Percentiles rank a stretch among this genome's conserved stretches.
Evolutionary conservation across 169 alveolate genomes (phyloP).

Genomic region (Cryptosporidium sp.): DNA sequence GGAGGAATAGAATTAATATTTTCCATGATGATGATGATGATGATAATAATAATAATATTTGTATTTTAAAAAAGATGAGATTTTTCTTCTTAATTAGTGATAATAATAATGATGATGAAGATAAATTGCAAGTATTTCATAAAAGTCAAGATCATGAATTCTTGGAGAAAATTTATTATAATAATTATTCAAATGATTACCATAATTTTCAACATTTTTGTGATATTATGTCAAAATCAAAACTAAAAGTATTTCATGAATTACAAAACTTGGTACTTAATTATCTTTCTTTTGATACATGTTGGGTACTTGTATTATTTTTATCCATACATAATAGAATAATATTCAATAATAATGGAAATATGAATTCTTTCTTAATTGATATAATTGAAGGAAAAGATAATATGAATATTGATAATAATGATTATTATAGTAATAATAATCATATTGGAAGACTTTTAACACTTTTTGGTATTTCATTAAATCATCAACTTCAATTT

Average conservation of each 20-base stretch:
- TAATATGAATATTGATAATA: neutral
- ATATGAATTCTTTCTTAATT: neutral
- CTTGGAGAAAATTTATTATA: constrained; percentile 16
- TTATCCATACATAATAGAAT: constrained; percentile 23
- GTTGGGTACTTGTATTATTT: constrained; percentile 34
- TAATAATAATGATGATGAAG: neutral
- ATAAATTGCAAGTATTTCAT: neutral
- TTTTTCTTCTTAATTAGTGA: constrained; percentile 9
- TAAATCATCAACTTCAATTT: constrained; percentile 3
- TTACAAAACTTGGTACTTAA: constrained; percentile 2
- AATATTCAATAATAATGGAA: constrained; percentile 24
- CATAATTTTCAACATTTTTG: neutral
- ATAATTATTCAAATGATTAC: constrained; percentile 9
- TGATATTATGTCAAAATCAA: neutral
- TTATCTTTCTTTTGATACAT: constrained; percentile 18
- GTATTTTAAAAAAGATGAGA: neutral
- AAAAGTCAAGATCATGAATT: constrained; percentile 21
- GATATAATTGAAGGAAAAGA: neutral
- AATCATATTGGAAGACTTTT: neutral
- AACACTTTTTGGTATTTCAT: constrained; percentile 4
- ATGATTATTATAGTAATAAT: no score
- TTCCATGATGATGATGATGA: neutral
- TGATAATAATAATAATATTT: neutral
- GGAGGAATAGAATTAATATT: neutral
- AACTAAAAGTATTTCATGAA: constrained; percentile 3